phyloP scores from a whole-genome alignment of 129 eudicot genomes.

The Escallonia herrerae region DNA sequence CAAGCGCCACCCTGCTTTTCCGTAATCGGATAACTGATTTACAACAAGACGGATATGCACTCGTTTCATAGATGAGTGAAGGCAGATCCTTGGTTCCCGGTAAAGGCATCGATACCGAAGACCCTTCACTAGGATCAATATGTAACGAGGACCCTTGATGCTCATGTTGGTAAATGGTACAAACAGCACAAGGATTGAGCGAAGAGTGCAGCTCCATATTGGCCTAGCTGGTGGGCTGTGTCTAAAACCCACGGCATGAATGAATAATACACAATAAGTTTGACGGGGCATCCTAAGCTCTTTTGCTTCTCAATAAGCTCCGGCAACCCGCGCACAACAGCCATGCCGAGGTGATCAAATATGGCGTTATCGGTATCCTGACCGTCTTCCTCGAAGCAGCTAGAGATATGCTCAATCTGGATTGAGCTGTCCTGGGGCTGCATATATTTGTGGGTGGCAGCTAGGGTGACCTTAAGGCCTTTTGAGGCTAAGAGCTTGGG shows the following conservation, averaged over 20 bases:
- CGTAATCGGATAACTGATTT: conserved; percentile 33
- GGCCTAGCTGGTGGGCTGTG: conserved; percentile 35
- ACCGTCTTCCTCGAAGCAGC: conserved; percentile 43
- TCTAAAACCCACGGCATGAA: conserved; percentile 54
- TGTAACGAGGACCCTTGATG: conserved; percentile 21
- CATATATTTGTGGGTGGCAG: conserved; percentile 21
- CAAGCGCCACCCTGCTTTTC: conserved; percentile 39
- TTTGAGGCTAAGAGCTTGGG: too few relatives aligned
- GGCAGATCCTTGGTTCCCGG: conserved; percentile 38
- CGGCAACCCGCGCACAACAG: conserved; percentile 32
- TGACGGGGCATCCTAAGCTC: conserved; percentile 15
- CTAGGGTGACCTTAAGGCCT: conserved; percentile 30
- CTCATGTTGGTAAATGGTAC: conserved; percentile 39
- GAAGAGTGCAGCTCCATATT: conserved; percentile 35
- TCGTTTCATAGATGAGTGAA: conserved; percentile 30
- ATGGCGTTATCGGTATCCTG: conserved; percentile 15
- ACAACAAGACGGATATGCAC: conserved; percentile 21
- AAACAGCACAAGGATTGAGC: conserved; percentile 65
- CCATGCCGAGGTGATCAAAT: conserved; percentile 12
- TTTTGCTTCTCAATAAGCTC: conserved; percentile 28
- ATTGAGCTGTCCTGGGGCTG: conserved; percentile 11
- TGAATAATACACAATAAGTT: conserved; percentile 42
- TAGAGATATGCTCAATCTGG: conserved; percentile 46
- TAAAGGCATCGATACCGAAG: conserved; percentile 30
- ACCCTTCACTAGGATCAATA: conserved; percentile 22